Conservation (phyloP, 148 eudicot genomes). For the Arctostaphylos glauca region DNA sequence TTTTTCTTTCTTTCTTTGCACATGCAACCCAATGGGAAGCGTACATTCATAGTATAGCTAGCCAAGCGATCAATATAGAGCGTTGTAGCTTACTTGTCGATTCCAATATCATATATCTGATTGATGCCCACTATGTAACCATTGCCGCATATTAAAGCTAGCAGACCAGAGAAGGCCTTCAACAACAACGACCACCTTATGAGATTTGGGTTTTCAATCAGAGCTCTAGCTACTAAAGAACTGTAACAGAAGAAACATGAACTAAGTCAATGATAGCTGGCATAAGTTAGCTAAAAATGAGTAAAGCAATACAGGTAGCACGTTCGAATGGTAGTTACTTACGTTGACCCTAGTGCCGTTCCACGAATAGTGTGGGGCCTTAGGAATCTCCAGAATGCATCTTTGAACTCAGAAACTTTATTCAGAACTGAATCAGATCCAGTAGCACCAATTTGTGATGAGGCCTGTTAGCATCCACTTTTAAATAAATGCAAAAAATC, state of each 20-base stretch:
- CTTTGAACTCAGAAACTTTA: constrained; percentile 59
- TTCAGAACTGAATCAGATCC: constrained; percentile 60
- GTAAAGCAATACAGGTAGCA: background rate
- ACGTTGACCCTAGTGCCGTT: constrained; percentile 89
- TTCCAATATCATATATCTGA: constrained; percentile 99
- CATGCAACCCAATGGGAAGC: background rate
- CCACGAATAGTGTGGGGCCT: constrained; percentile 99
- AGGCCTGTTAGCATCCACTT: constrained; percentile 57
- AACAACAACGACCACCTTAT: constrained; percentile 83
- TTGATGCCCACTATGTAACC: constrained; percentile 98
- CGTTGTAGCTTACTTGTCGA: constrained; percentile 78
- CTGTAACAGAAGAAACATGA: constrained; percentile 42
- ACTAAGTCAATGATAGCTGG: constrained; percentile 14
- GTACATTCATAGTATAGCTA: background rate
- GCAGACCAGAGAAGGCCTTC: constrained; percentile 84
- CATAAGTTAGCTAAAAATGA: constrained; percentile 4
- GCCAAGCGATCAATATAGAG: constrained; percentile 13
- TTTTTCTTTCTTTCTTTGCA: background rate
- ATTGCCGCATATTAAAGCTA: constrained; percentile 92
- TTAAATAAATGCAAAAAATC: constrained; percentile 23
- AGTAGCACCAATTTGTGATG: constrained; percentile 77
- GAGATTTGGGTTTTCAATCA: constrained; percentile 80
- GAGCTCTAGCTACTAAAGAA: constrained; percentile 84
- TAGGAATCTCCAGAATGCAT: constrained; percentile 93
- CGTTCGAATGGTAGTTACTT: constrained; percentile 28